Evolutionary conservation across 495 filamentous ascomycete species (phyloP), one percentile per base, ranked within the genome.

Genomic region (Penicillium tannophilum): DNA sequence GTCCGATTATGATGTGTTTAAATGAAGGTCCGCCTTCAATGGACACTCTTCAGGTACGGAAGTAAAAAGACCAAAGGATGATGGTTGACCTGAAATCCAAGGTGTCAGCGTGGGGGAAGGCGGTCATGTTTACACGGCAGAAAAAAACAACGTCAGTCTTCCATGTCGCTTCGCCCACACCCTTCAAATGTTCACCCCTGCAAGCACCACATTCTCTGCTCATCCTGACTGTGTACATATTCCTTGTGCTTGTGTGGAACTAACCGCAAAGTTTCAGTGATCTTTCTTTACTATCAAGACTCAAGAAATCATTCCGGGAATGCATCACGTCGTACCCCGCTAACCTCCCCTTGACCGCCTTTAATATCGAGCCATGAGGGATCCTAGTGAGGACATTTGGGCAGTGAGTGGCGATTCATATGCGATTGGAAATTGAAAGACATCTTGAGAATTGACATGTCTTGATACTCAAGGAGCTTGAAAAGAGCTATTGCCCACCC

Each of bases 401-500:
- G 28, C 53, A 11, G 53, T 55, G 20, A 55, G 53, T 54, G 12
- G 17, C 23, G 31, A 53, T 23, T 8, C 20, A 16, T 19, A 12
- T 17, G 6, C 20, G 7, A 36, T 14, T 10, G 7, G 24, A 16
- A 26, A 9, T 14, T n/a, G 33, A 9, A 23, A 8, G 30, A 23
- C 3, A 19, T 28, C 14, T 42, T 28, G 33, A n/a, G n/a, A 30
- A 44, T 19, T 54, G 20, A 54, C 36, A 30, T 30, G 10, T n/a
- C 2, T 2, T 31, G 9, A 2, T 10, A 4, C n/a, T 52, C 1
- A 45, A 80, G 77, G 73, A 78, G 23, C 64, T 80, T 11, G 67
- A 77, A 56, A 76, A 72, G 61, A 77, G 75, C 43, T 86, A 84
- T 65, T 89, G 85, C 61, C 85, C 85, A 17, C 82, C 84, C 7